Evolutionary conservation across 2,329 filamentous ascomycete genomes (phyloP).

Genomic region (Monilinia fructigena): DNA sequence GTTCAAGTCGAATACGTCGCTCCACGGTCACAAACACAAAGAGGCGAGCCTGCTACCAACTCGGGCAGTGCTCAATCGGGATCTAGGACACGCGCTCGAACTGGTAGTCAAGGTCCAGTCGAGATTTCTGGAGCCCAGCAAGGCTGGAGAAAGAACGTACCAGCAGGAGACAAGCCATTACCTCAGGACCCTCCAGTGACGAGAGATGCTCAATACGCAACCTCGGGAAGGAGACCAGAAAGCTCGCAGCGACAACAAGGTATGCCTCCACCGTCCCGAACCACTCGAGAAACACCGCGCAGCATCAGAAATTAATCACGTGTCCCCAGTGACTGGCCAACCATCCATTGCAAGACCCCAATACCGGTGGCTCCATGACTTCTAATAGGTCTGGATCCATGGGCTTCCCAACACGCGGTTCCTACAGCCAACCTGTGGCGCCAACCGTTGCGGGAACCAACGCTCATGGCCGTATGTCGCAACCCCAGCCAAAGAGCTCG

Average conservation of each 20-base stretch:
- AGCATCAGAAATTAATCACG: constrained; percentile 54
- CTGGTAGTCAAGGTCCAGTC: constrained; percentile 54
- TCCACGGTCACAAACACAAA: constrained; percentile 79
- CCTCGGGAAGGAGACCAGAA: constrained; percentile 40
- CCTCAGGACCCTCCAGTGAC: constrained; percentile 55
- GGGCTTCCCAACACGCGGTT: constrained; percentile 69
- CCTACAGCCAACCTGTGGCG: constrained; percentile 84
- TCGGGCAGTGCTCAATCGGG: constrained; percentile 37
- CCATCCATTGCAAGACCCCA: constrained; percentile 61
- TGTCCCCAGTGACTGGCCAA: constrained; percentile 46
- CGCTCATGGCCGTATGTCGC: constrained; percentile 84
- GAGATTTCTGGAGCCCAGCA: constrained; percentile 40
- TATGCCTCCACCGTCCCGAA: constrained; percentile 47
- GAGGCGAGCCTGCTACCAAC: constrained; percentile 47
- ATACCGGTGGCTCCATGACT: constrained; percentile 78
- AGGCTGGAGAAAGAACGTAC: constrained; percentile 41
- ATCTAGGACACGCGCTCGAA: constrained; percentile 53
- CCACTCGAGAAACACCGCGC: constrained; percentile 54
- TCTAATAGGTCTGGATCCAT: constrained; percentile 53
- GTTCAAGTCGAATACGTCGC: constrained; percentile 98
- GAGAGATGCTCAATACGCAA: constrained; percentile 52
- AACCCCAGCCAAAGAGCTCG: constrained; percentile 61
- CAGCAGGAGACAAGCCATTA: constrained; percentile 56
- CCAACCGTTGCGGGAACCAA: constrained; percentile 87
- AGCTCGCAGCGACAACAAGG: constrained; percentile 42